Evolutionary conservation across 345 rosid species (phyloP), one percentile per base, ranked within the genome.

Genomic region (Pseudoturritis turrita): DNA sequence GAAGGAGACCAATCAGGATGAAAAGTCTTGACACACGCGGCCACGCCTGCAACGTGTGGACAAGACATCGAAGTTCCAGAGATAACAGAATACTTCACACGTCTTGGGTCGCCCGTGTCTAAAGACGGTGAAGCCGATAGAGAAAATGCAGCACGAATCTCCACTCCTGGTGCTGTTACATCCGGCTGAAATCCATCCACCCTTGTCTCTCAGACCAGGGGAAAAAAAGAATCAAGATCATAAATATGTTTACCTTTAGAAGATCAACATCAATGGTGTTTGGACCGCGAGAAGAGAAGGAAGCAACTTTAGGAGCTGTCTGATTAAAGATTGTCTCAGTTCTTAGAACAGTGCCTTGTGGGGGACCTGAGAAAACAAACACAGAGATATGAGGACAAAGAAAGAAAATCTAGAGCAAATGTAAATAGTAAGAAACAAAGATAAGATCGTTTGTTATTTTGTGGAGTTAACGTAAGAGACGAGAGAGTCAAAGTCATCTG

Each of bases 51-150:
- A 13, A 57, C 79, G 58, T 87, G 92, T 0, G 92, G 88, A 64
- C 87, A 82, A 26, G 92, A 1, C 86, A 87, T 85, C 4, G 87
- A 85, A 18, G 89, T 85, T 67, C 85, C 92, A 0, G 85, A 72
- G 4, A 76, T 0, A 8, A 85, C 3, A 57, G 36, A 69, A 70
- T 73, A 83, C 0, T 59, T 51, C 5, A 66, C 77, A 4, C 2
- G 70, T 36, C 84, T 72, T 2, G 0, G 3, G 35, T 81, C 89
- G 0, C 1, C 3, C 3, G 2, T 2, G 4, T 7, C 36, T 6
- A 2, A 1, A 65, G 54, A 22, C 8, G 55, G 63, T 5, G 81
- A 14, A 47, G 28, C 33, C 37, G 26, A 1, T 68, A 79, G 80
- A 7, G 79, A 49, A 66, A 0, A 81, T 1, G 84, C 84, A 15